These are phyloP conservation scores for Blastocystis sp. DNA, from an alignment of 352 stramenopile genomes.

Conservation along the genomic window DNA sequence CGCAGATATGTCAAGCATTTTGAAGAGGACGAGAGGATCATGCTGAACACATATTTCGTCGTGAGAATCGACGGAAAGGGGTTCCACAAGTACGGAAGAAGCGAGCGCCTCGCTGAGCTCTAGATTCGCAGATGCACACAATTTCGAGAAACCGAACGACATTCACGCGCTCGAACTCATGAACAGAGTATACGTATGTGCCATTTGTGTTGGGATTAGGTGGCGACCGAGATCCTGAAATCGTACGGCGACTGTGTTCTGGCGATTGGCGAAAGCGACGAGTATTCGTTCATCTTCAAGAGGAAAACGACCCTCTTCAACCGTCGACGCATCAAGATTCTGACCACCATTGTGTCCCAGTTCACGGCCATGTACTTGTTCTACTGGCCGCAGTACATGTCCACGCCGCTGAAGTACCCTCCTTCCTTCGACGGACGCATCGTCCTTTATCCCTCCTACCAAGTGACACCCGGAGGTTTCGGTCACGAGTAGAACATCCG, in stretches of 20 bases:
- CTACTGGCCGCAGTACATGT: conserved; percentile 77
- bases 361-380: conserved; percentile 78
- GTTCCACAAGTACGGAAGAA: conserved; percentile 76
- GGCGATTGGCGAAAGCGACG: conserved; percentile 78
- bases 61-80: conserved; percentile 77
- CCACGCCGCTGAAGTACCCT: conserved; percentile 74
- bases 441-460: conserved; percentile 76
- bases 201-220: neutral
- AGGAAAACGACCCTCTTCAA: conserved; percentile 75
- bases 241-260: conserved; percentile 77
- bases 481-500: conserved; percentile 75
- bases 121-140: conserved; percentile 76
- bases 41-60: conserved; percentile 78
- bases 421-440: conserved; percentile 77
- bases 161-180: conserved; percentile 75
- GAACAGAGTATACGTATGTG: conserved; percentile 73
- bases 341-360: conserved; percentile 77
- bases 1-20: conserved; percentile 74
- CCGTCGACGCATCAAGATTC: conserved; percentile 76
- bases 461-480: conserved; percentile 54
- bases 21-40: conserved; percentile 76
- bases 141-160: conserved; percentile 78
- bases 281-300: conserved; percentile 78
- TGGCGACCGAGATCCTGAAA: conserved; percentile 74
- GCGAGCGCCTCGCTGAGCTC: neutral